These are phyloP conservation scores for Malania oleifera DNA, from an alignment of 164 flowering plant species.

Conservation along the genomic window DNA sequence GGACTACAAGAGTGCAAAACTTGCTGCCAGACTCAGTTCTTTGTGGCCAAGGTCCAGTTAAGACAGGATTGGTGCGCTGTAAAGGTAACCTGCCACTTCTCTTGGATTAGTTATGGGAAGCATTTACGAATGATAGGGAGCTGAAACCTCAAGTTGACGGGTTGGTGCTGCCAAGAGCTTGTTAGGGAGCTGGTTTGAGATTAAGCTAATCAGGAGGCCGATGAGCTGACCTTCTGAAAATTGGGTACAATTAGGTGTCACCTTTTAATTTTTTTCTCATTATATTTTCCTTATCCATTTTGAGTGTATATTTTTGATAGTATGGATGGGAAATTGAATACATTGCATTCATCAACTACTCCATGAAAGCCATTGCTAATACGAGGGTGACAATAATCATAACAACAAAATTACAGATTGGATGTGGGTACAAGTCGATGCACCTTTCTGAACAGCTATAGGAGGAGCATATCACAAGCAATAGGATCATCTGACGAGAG, in stretches of 20 bases:
- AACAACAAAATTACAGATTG: no score
- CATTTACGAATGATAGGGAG: not conserved
- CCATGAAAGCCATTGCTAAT: no score
- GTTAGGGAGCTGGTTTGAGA: not conserved
- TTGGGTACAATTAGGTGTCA: not conserved
- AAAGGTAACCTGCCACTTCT: not conserved
- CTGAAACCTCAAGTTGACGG: constrained; percentile 6
- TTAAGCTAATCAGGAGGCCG: not conserved
- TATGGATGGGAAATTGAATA: not conserved
- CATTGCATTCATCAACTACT: no score
- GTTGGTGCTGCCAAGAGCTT: not conserved
- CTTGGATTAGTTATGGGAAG: not conserved
- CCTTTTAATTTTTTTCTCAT: not conserved
- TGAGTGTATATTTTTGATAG: constrained; percentile 15
- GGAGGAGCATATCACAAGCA: no score
- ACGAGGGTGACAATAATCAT: no score
- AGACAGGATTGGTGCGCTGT: constrained; percentile 3
- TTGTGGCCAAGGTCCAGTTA: constrained; percentile 54
- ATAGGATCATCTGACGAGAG: no score
- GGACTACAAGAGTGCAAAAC: constrained; percentile 81
- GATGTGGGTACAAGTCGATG: no score
- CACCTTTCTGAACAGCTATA: no score
- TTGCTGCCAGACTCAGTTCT: constrained; percentile 72
- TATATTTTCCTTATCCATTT: not conserved
- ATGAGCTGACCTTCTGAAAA: not conserved